phyloP scores from a whole-genome alignment of 306 rosid species.

The Cucumis sativus region DNA sequence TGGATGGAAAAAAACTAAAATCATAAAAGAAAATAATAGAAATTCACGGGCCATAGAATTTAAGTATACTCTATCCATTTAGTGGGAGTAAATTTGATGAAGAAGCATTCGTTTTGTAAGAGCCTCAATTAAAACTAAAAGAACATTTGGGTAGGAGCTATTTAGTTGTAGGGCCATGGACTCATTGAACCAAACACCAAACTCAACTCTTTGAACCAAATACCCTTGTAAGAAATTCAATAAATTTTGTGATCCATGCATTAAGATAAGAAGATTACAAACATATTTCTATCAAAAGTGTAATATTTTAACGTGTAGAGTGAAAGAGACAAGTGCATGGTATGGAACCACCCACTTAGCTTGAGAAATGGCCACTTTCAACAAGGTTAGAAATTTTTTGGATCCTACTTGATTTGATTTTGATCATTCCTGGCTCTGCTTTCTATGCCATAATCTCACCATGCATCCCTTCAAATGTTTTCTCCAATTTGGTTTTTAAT shows the following conservation, averaged over 20 bases:
- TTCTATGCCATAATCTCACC: background rate
- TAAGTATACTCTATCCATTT: background rate
- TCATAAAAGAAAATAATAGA: background rate
- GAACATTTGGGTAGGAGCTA: too few relatives aligned
- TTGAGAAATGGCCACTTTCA: background rate
- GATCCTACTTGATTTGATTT: background rate
- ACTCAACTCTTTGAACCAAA: too few relatives aligned
- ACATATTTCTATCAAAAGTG: background rate
- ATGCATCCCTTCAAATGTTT: background rate
- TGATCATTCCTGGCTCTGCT: background rate
- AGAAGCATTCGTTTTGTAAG: background rate
- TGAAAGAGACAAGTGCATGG: background rate
- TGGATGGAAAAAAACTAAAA: background rate
- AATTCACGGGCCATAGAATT: background rate
- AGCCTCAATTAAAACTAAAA: background rate
- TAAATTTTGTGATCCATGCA: background rate
- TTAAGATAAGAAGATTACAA: background rate
- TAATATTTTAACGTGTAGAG: background rate
- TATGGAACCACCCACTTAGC: background rate
- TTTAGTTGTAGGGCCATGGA: too few relatives aligned
- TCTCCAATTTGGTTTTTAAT: background rate
- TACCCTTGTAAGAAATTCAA: too few relatives aligned
- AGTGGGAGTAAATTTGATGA: background rate
- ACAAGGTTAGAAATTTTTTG: background rate
- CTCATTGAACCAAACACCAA: too few relatives aligned